Base-by-base conservation (phyloP, 2,329 filamentous ascomycete species). In the Hymenoscyphus occultus region DNA sequence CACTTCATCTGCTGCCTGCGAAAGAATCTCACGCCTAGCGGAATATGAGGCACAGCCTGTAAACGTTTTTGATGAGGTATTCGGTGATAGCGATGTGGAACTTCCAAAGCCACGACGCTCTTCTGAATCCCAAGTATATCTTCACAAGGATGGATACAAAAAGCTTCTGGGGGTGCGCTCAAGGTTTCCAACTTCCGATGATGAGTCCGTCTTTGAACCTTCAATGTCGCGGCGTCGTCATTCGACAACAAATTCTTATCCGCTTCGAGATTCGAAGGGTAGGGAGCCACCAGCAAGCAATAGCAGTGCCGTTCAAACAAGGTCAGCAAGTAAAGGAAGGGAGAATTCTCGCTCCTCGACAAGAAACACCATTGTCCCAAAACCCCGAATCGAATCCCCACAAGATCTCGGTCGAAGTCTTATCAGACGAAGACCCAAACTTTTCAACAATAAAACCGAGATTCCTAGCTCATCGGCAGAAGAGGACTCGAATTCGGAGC, bases 201-300 rank as follows among this genome's bases (percentile, higher is more conserved):
- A 59, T 59, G 58, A 40, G 22, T 59, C 58, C 42, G 58, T 59
- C 28, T 59, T 39, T 39, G 16, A 42, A 19, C 32, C 39, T 12
- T 40, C 58, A 28, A 31, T 16, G n/a, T n/a, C 56, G 28, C 31
- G 28, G 32, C 31, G 56, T 12, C 42, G 16, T 48, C 35, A 10
- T 35, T 35, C 9, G 35, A 35, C 9, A 35, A 48, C 16, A 22
- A 54, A 54, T 54, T 10, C 19, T 4, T 22, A 22, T 22, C 48
- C 48, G 2, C 14, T 51, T 10, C 48, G 48, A 28, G 48, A 54
- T 22, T 9, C 19, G 4, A 28, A 54, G 19, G 19, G 45, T 16
- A n/a, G 19, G 45, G 9, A 9, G 10, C 10, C 13, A 54, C 48
- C 19, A 22, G 22, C 22, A 28, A n/a, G 19, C 48, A 54, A 22